phyloP scores from a whole-genome alignment of 306 rosid genomes.

The Crataegus laevigata region DNA sequence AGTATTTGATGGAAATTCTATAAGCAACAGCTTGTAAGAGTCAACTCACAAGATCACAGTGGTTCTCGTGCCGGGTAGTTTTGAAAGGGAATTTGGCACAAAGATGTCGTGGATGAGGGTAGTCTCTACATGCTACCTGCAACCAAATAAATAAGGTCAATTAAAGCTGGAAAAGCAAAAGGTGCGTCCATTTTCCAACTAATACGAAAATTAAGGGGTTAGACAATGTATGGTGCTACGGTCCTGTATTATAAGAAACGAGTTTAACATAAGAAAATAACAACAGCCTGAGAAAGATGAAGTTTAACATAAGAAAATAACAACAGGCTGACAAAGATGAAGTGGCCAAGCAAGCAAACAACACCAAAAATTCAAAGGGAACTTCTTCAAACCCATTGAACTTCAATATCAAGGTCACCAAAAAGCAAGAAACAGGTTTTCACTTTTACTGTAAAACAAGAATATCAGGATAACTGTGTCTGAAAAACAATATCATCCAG shows the following conservation, averaged over 20 bases:
- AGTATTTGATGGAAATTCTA: background rate
- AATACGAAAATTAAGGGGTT: conserved; percentile 2
- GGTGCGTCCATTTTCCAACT: conserved; percentile 1
- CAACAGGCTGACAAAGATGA: conserved; percentile 1
- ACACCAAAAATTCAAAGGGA: background rate
- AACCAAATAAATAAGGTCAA: conserved; percentile 4
- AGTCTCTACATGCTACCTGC: conserved; percentile 88
- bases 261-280: background rate
- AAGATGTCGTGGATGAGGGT: conserved; percentile 71
- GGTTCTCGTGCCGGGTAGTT: conserved; percentile 53
- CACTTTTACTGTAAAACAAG: conserved; percentile 2
- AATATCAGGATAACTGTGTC: background rate
- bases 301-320: background rate
- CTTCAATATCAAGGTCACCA: background rate
- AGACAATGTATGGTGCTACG: background rate
- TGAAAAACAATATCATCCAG: background rate
- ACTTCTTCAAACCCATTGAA: background rate
- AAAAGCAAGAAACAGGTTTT: background rate
- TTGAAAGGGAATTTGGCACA: conserved; percentile 62
- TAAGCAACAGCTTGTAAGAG: background rate
- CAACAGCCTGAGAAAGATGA: conserved; percentile 1
- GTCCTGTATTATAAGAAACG: background rate
- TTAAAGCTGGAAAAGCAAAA: conserved; percentile 9
- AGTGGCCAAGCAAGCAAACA: conserved; percentile 4
- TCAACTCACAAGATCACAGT: conserved; percentile 49